Base-by-base conservation (phyloP, 495 filamentous ascomycete species). In the Xylaria intraflava region DNA sequence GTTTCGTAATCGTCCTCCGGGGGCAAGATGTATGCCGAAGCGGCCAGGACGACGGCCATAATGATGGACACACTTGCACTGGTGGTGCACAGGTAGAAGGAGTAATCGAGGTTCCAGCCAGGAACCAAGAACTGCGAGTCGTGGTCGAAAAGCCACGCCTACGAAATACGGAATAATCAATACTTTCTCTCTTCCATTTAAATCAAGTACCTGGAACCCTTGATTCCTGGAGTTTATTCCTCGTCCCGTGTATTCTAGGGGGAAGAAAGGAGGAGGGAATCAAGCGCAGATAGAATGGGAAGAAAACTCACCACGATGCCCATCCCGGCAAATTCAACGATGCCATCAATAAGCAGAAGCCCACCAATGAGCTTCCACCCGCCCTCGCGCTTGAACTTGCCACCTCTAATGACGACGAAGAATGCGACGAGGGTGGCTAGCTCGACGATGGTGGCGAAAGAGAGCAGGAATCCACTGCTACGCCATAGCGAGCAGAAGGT, bases 401-500 rank as follows among this genome's bases (percentile, higher is more conserved):
- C 90, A 10, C 92, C 90, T 1, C 75, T 70, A 51, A 95, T 67
- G 30, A 94, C 80, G 19, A 89, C 78, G 40, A 86, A 59, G 66
- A 88, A 94, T 2, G 84, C 78, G 11, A 94, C 83, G 14, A 94
- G 64, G 39, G 81, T 83, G 47, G 85, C 86, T 16, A 87, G 78
- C 70, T 95, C 82, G 26, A 90, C 57, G 33, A 95, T 81, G 30
- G 88, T 76, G 22, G 86, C 80, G 57, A 95, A 86, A 48, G 79
- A 85, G 81, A 95, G 89, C 48, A 95, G 71, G 66, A 95, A 96
- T 9, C 87, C 90, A 50, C 89, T 82, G 38, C 83, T 85, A 29
- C 88, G 80, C 92, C 92, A 97, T 80, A 94, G 86, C 56, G 82
- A 85, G 71, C 92, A 95, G 76, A 97, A 95, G 68, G 83, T 81